Conservation (phyloP, 2,329 filamentous ascomycete genomes). For the Parasarocladium wereldwijsianum region DNA sequence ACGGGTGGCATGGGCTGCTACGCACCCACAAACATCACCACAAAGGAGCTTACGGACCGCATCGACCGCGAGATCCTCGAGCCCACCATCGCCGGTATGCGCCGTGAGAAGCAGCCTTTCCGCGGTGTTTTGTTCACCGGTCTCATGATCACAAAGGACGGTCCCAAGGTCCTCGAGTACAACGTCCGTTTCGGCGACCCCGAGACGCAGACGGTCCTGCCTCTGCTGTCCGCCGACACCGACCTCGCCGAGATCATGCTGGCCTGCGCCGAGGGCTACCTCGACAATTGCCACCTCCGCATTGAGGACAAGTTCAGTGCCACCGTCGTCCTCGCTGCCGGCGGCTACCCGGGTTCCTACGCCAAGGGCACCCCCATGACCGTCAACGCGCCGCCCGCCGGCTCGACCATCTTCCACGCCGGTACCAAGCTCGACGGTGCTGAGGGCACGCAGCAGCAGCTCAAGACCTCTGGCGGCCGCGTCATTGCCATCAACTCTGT, state of each 20-base stretch:
- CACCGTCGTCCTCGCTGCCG: constrained; percentile 87
- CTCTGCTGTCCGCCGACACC: constrained; percentile 60
- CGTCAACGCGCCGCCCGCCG: constrained; percentile 28
- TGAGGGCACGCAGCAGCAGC: too few species aligned
- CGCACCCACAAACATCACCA: constrained; percentile 71
- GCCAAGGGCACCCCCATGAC: constrained; percentile 56
- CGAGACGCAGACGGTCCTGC: constrained; percentile 76
- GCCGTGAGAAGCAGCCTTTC: constrained; percentile 60
- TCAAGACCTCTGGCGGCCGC: constrained; percentile 72
- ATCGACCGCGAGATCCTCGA: constrained; percentile 75
- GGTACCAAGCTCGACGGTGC: constrained; percentile 58
- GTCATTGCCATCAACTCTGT: constrained; percentile 88
- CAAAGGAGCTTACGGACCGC: constrained; percentile 54
- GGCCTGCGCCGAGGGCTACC: constrained; percentile 62
- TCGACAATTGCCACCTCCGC: constrained; percentile 55
- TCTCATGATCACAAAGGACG: constrained; percentile 76
- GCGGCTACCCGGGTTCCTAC: constrained; percentile 80
- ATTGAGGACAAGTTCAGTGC: constrained; percentile 60
- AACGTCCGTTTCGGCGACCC: constrained; percentile 89
- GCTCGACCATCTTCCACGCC: constrained; percentile 76
- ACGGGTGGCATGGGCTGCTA: constrained; percentile 98
- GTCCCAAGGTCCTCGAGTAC: constrained; percentile 78
- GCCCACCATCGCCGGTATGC: constrained; percentile 81
- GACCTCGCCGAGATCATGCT: constrained; percentile 84
- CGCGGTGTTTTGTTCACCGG: constrained; percentile 72